Evolutionary conservation across 2,329 filamentous ascomycete species (phyloP).

Genomic region (Neopestalotiopsis sp.): DNA sequence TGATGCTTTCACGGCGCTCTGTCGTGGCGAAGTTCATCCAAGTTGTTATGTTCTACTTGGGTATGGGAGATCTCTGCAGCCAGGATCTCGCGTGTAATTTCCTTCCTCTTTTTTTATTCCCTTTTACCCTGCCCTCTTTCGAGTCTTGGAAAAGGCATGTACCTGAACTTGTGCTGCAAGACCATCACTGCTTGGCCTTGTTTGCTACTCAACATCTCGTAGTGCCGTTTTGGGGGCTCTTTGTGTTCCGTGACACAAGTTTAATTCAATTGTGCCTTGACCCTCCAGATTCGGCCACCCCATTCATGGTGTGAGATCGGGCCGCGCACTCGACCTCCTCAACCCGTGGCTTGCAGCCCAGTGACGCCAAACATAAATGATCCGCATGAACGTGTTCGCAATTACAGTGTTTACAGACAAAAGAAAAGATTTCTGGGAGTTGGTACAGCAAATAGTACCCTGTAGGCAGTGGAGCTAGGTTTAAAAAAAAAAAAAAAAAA

Average conservation of each 20-base stretch:
- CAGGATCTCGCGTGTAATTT: neutral
- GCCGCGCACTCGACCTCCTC: neutral
- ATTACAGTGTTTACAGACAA: neutral
- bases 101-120: neutral
- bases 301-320: neutral
- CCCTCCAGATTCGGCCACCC: neutral
- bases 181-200: neutral
- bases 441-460: neutral
- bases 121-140: too few relatives aligned
- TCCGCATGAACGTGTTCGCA: constrained; percentile 4
- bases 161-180: too few relatives aligned
- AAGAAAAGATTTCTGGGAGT: neutral
- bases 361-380: neutral
- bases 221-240: neutral
- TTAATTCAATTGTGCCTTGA: neutral
- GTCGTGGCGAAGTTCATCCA: too few relatives aligned
- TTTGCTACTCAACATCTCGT: neutral
- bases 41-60: neutral
- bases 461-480: neutral
- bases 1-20: too few relatives aligned
- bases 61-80: neutral
- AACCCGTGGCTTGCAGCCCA: constrained; percentile 1
- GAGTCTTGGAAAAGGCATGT: too few relatives aligned
- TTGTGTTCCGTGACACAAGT: neutral
- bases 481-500: neutral